Evolutionary conservation across 345 rosid species (phyloP).

Genomic region (Gossypium stocksii): DNA sequence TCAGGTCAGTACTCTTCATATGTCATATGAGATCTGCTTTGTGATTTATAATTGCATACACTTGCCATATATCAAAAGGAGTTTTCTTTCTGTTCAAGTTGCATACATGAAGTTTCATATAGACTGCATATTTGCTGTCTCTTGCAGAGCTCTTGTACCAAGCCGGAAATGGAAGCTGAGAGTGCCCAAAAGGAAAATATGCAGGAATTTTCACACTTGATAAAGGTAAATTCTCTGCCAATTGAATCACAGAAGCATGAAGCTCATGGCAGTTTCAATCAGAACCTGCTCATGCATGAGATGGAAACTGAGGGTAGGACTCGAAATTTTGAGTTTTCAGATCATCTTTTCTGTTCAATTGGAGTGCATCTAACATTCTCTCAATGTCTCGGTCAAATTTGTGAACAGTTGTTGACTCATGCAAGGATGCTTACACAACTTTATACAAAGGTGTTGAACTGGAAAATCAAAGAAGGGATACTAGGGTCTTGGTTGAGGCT

Average conservation of each 20-base stretch:
- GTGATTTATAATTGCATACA: not conserved
- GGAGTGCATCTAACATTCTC: conserved; percentile 15
- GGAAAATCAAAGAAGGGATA: conserved; percentile 28
- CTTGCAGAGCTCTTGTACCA: conserved; percentile 83
- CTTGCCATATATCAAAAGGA: conserved; percentile 7
- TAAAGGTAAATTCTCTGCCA: conserved; percentile 18
- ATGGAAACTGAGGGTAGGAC: conserved; percentile 35
- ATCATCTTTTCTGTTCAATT: not conserved
- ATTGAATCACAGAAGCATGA: conserved; percentile 29
- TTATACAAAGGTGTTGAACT: conserved; percentile 21
- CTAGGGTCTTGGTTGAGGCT: conserved; percentile 19
- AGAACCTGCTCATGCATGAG: conserved; percentile 27
- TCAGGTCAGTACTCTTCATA: conserved; percentile 49
- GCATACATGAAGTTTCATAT: conserved; percentile 23
- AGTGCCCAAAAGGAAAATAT: conserved; percentile 37
- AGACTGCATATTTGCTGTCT: conserved; percentile 31
- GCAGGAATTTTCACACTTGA: conserved; percentile 26
- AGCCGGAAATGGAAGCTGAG: conserved; percentile 67
- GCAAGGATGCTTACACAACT: conserved; percentile 16
- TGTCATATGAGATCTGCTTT: not conserved
- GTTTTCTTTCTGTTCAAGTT: conserved; percentile 26
- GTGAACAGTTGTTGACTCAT: conserved; percentile 26
- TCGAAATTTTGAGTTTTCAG: conserved; percentile 9
- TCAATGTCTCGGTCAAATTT: conserved; percentile 5
- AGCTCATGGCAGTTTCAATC: conserved; percentile 12